Evolutionary conservation across 345 rosid genomes (phyloP), one percentile per base, ranked within the genome.

Genomic region (Eucalyptus tenuipes): DNA sequence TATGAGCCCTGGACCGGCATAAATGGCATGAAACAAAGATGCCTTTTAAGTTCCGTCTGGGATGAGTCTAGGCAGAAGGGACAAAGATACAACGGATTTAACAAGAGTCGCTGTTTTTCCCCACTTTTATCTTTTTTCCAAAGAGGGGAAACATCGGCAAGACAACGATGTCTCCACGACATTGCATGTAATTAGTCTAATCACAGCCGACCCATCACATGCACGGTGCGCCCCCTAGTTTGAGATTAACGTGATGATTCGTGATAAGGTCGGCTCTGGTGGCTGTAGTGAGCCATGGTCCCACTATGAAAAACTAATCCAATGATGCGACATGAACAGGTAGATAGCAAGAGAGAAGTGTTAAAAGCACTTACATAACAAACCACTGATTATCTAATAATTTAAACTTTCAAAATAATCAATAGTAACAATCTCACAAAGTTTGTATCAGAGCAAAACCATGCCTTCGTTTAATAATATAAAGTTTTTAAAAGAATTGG

Each of bases 401-500:
- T 55, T 55, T 22, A 55, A 24, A 24, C 29, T 55, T 55, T 0
- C 57, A 1, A 52, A 49, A 52, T 52, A 52, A 52, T 52, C 27
- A 55, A 24, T 55, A 24, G 61, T 24, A 55, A 22, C 24, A 55
- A 10, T 22, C 29, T 4, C 29, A 55, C 61, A 24, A 55, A 55
- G 13, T 55, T 55, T 55, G 29, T 55, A 55, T 24, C 3, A 2
- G 3, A 55, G 13, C 2, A 3, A 55, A 55, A 55, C 6, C 29
- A 24, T 4, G 29, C 3, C 12, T 55, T 55, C 13, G 0, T 55
- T 10, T 24, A 55, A 0, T 24, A 55, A 55, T 55, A 11, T 55
- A 1, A 1, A 1, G 0, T 8, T 55, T 55, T 55, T 22, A 22
- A 22, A 55, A 55, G 25, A 53, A 22, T 8, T 22, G 27, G 0